These are phyloP conservation scores for Rhizomucor pusillus DNA, from an alignment of 371 early-diverging fungal species.

Conservation along the genomic window DNA sequence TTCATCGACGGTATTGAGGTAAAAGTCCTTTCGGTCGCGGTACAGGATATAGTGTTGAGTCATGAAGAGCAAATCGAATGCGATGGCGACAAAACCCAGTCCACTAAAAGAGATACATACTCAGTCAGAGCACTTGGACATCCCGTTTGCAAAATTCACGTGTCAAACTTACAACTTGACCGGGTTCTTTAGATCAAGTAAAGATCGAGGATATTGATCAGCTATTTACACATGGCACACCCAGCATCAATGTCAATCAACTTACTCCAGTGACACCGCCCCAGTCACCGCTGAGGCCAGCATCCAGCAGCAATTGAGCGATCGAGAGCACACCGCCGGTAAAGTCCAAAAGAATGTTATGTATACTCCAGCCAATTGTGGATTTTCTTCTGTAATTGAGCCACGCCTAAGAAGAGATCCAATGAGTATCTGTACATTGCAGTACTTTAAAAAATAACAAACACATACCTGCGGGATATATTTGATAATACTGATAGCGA, in stretches of 20 bases:
- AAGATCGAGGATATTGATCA: too few relatives aligned
- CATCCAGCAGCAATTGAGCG: constrained; percentile 79
- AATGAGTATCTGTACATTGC: background rate
- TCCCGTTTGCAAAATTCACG: too few relatives aligned
- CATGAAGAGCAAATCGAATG: constrained; percentile 83
- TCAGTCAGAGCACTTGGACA: too few relatives aligned
- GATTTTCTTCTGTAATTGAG: constrained; percentile 76
- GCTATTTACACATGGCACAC: too few relatives aligned
- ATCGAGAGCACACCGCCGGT: constrained; percentile 85
- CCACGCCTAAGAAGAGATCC: constrained; percentile 51
- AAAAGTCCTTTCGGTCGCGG: constrained; percentile 44
- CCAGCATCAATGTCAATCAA: too few relatives aligned
- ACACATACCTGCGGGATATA: constrained; percentile 81
- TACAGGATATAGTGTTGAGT: constrained; percentile 82
- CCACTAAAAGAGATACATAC: constrained; percentile 37
- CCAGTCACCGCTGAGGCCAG: constrained; percentile 65
- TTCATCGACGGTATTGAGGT: constrained; percentile 37
- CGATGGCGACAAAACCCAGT: constrained; percentile 76
- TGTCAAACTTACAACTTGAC: constrained; percentile 48
- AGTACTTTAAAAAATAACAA: background rate
- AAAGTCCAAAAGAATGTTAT: constrained; percentile 88
- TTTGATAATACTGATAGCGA: constrained; percentile 76
- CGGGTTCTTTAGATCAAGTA: too few relatives aligned
- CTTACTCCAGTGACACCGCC: constrained; percentile 65
- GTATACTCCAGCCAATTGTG: constrained; percentile 92